A percentile compares a stretch with the other conserved stretches of the same genome.
These are phyloP conservation scores for Orbilia javanica DNA, from an alignment of 2,329 filamentous ascomycete species.

Conservation along the genomic window DNA sequence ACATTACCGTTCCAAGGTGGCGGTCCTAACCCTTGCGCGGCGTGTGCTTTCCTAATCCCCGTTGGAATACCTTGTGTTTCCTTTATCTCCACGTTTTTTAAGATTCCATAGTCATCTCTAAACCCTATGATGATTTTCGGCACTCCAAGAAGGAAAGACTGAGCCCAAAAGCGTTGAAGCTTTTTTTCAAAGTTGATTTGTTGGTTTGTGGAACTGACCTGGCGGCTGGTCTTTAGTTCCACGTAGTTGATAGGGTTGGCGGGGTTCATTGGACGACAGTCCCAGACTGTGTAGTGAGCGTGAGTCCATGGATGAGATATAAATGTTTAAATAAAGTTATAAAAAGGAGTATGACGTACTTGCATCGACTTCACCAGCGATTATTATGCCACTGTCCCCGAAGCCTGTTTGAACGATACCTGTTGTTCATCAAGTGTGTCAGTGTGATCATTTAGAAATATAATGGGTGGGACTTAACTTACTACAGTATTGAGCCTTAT, in stretches of 20 bases:
- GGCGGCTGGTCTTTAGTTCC: constrained; percentile 90
- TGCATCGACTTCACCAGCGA: constrained; percentile 94
- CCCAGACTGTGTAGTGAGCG: constrained; percentile 74
- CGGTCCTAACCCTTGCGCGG: constrained; percentile 30
- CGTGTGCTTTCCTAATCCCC: constrained; percentile 73
- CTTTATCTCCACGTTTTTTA: constrained; percentile 80
- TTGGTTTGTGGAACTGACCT: constrained; percentile 77
- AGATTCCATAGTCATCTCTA: constrained; percentile 77
- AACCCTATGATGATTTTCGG: constrained; percentile 93
- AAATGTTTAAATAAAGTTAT: neutral
- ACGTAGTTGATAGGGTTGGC: constrained; percentile 87
- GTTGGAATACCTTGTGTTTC: constrained; percentile 83
- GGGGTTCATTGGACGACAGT: constrained; percentile 77
- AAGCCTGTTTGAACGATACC: constrained; percentile 85
- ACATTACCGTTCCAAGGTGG: constrained; percentile 87
- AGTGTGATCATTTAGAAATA: too few relatives aligned
- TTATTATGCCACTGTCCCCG: constrained; percentile 78
- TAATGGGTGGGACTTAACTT: neutral
- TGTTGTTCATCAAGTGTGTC: too few relatives aligned
- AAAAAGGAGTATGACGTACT: constrained; percentile 68
- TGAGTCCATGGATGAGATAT: neutral
- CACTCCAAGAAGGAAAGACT: constrained; percentile 93
- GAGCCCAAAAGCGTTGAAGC: constrained; percentile 94
- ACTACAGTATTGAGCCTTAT: constrained; percentile 95
- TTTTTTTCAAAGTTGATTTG: constrained; percentile 85